Base-by-base conservation (phyloP, 331 rosid genomes). In the Malus hybrid region DNA sequence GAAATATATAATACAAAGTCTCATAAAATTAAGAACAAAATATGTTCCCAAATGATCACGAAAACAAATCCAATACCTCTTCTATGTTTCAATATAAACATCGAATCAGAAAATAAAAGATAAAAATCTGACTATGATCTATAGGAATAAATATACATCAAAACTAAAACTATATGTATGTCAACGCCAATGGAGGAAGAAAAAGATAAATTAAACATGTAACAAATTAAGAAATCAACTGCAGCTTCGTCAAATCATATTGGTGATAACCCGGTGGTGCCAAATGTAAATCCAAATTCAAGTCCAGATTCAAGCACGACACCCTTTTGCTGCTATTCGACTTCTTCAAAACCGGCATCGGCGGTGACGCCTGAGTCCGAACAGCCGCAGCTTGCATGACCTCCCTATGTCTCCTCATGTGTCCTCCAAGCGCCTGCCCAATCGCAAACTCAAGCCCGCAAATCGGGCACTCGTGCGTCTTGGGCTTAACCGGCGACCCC, bases 351-450 rank as follows among this genome's bases (percentile, higher is more conserved):
- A 89, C 75, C 7, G 88, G 83, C 44, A 57, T 32, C 1, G 70
- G 28, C 65, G 15, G 73, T 59, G 67, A 57, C 33, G 63, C 7
- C 34, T 15, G 48, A 54, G 24, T 44, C 2, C 19, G 34, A 13
- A 9, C 65, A 6, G 12, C 69, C 22, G 2, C 70, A 14, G 29
- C 68, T 24, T 42, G 36, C 19, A 65, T 28, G 2, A 18, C 73
- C 6, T 60, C 79, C 65, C 90, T 85, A 72, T 93, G 98, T 24
- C 92, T 87, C 57, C 98, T 85, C 98, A 93, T 90, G 79, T 93
- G 98, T 1, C 98, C 98, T 16, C 98, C 97, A 3, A 93, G 88
- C 4, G 98, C 97, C 52, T 93, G 98, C 15, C 98, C 98, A 2
- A 85, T 20, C 2, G 84, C 75, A 29, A 93, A 93, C 76, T 87